These are phyloP conservation scores for Lophiostoma macrostomum DNA, from an alignment of 495 filamentous ascomycete genomes.

Conservation along the genomic window DNA sequence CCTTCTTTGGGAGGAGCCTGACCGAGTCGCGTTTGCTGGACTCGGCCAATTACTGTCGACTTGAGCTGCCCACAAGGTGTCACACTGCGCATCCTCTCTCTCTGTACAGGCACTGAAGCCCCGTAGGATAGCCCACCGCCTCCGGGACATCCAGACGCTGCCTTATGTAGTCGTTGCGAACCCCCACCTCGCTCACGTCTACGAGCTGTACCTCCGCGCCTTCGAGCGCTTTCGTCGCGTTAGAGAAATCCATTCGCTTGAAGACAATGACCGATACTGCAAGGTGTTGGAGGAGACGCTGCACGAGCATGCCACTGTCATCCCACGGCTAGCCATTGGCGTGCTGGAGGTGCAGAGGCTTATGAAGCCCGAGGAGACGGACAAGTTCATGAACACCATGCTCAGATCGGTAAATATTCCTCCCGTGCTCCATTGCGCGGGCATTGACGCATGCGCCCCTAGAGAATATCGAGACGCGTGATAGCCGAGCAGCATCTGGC, in stretches of 20 bases:
- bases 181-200: constrained; percentile 85
- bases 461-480: constrained; percentile 91
- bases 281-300: constrained; percentile 73
- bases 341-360: constrained; percentile 81
- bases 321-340: constrained; percentile 90
- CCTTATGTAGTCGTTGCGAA: constrained; percentile 98
- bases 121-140: constrained; percentile 77
- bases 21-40: constrained; percentile 86
- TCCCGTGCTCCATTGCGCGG: neutral
- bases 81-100: neutral
- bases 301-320: constrained; percentile 85
- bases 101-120: neutral
- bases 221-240: constrained; percentile 87
- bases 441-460: neutral
- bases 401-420: constrained; percentile 69
- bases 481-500: constrained; percentile 98
- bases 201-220: constrained; percentile 93
- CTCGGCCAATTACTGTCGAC: constrained; percentile 95
- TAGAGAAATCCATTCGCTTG: constrained; percentile 75
- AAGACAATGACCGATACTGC: constrained; percentile 91
- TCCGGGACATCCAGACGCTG: constrained; percentile 95
- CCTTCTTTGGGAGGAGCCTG: constrained; percentile 88
- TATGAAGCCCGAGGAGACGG: constrained; percentile 73
- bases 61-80: constrained; percentile 86
- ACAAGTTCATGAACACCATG: constrained; percentile 93